These are phyloP conservation scores for Carpinus fangiana DNA, from an alignment of 306 rosid genomes.

Conservation along the genomic window DNA sequence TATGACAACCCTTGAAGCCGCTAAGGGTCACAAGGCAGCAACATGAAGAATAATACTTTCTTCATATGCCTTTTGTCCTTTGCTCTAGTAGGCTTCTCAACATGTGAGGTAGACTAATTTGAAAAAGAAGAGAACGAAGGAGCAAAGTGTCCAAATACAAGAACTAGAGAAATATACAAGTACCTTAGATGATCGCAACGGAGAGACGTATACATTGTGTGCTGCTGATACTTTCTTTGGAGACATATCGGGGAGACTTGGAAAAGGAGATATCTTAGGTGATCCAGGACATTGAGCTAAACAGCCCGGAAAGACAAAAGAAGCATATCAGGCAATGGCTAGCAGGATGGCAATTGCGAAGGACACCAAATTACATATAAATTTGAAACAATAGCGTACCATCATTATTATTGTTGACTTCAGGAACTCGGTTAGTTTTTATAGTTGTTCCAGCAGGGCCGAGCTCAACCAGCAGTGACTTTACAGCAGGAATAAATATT, in stretches of 20 bases:
- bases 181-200: conserved; percentile 96
- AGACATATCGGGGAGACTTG: conserved; percentile 97
- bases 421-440: conserved; percentile 60
- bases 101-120: conserved; percentile 5
- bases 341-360: conserved; percentile 17
- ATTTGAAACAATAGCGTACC: conserved; percentile 44
- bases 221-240: conserved; percentile 95
- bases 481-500: conserved; percentile 82
- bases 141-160: conserved; percentile 3
- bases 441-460: conserved; percentile 70
- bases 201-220: conserved; percentile 95
- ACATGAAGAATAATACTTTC: not conserved
- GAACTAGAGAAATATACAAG: conserved; percentile 19
- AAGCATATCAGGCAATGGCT: conserved; percentile 24
- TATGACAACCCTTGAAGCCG: too few relatives aligned
- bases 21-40: too few relatives aligned
- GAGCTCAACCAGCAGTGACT: conserved; percentile 84
- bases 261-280: conserved; percentile 86
- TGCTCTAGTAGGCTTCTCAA: conserved; percentile 5
- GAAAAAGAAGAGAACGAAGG: conserved; percentile 1
- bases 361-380: conserved; percentile 16
- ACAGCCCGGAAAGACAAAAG: conserved; percentile 29
- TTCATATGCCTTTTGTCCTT: conserved; percentile 1
- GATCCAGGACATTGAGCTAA: conserved; percentile 89
- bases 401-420: conserved; percentile 57